phyloP scores from a whole-genome alignment of 2,329 filamentous ascomycete genomes.

The Onygenales sp. region DNA sequence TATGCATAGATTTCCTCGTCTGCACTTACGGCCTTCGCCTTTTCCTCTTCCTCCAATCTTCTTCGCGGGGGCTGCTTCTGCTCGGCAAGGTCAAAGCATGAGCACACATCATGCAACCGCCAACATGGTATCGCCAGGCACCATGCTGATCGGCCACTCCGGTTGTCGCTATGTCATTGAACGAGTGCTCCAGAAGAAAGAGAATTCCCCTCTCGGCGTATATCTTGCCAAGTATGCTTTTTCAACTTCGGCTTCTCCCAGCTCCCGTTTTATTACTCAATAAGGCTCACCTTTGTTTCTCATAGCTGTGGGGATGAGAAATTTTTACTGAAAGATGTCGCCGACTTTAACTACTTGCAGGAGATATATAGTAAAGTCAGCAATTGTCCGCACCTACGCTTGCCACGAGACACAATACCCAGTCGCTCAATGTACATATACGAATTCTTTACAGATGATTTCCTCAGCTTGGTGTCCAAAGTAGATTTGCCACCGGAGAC shows the following conservation, averaged over 20 bases:
- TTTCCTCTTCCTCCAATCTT: too few relatives aligned
- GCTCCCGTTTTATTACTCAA: neutral
- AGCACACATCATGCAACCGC: neutral
- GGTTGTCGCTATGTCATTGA: constrained; percentile 13
- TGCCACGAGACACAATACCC: too few relatives aligned
- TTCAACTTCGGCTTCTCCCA: constrained; percentile 5
- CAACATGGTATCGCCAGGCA: neutral
- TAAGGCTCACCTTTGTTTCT: too few relatives aligned
- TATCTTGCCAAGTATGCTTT: constrained; percentile 8
- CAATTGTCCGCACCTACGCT: too few relatives aligned
- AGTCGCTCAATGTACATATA: too few relatives aligned
- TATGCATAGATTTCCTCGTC: too few relatives aligned
- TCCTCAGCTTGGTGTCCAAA: too few relatives aligned
- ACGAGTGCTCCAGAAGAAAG: constrained; percentile 13
- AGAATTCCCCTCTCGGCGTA: constrained; percentile 9
- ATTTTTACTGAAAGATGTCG: constrained; percentile 14
- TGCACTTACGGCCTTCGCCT: too few relatives aligned
- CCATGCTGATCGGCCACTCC: constrained; percentile 10
- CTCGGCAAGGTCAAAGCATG: too few relatives aligned
- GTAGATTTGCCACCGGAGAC: neutral
- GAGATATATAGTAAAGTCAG: constrained; percentile 6
- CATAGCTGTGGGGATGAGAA: constrained; percentile 4
- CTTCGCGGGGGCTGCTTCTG: too few relatives aligned
- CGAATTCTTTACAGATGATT: too few relatives aligned
- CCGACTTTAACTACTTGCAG: constrained; percentile 8